phyloP scores from a whole-genome alignment of 768 basidiomycete species.

The Mycena indigotica region DNA sequence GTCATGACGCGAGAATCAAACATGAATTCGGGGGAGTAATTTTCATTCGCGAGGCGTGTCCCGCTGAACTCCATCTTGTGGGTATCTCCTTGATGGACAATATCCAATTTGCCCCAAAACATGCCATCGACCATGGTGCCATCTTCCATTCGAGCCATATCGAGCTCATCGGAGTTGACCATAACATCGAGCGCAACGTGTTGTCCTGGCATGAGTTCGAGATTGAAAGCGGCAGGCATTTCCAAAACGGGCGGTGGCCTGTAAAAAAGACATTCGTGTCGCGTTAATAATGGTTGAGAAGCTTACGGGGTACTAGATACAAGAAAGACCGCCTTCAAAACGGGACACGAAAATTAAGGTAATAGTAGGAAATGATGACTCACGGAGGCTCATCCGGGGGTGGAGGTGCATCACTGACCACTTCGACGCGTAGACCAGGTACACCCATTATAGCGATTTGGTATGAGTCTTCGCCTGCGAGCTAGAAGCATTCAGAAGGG shows the following conservation, averaged over 20 bases:
- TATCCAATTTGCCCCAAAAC: conserved; percentile 88
- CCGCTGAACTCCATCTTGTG: conserved; percentile 85
- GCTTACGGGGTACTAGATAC: conserved; percentile 46
- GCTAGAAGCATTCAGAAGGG: too few relatives aligned
- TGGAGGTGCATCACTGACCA: conserved; percentile 82
- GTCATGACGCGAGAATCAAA: conserved; percentile 78
- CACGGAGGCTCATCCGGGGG: conserved; percentile 85
- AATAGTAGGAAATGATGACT: conserved; percentile 32
- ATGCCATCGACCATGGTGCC: conserved; percentile 82
- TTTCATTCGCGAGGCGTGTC: conserved; percentile 65
- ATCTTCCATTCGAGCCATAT: conserved; percentile 92
- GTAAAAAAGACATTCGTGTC: conserved; percentile 13
- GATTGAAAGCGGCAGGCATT: conserved; percentile 84
- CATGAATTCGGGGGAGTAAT: conserved; percentile 66
- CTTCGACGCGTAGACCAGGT: conserved; percentile 82
- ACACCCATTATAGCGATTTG: conserved; percentile 87
- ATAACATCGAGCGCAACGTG: conserved; percentile 79
- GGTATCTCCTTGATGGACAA: conserved; percentile 74
- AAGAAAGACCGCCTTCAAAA: conserved; percentile 6
- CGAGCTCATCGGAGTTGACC: conserved; percentile 78
- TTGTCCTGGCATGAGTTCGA: conserved; percentile 80
- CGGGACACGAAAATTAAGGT: conserved; percentile 11
- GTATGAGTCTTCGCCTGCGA: conserved; percentile 84
- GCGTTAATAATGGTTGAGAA: conserved; percentile 33
- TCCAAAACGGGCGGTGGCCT: conserved; percentile 75